Conservation (phyloP, 1,284 basidiomycete genomes). For the Moesziomyces parantarcticus region DNA sequence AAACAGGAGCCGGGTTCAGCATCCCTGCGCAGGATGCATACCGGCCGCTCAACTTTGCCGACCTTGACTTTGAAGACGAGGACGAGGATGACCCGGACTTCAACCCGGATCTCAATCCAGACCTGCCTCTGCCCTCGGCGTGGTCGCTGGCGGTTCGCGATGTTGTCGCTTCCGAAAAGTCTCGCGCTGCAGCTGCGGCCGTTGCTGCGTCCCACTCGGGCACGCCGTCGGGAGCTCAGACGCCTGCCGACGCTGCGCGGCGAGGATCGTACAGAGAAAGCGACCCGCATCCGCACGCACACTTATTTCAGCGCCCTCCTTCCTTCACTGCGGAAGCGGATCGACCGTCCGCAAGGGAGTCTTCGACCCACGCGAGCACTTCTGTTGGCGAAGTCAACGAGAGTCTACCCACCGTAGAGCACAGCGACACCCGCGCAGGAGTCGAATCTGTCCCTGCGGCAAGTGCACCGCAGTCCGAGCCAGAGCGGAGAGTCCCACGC, state of each 20-base stretch:
- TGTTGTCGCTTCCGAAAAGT: conserved; percentile 45
- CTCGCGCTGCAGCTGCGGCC: conserved; percentile 36
- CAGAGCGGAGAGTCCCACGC: conserved; percentile 14
- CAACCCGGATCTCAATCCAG: conserved; percentile 47
- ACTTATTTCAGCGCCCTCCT: conserved; percentile 1
- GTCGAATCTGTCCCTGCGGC: background rate
- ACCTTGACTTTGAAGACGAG: conserved; percentile 57
- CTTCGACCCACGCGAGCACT: background rate
- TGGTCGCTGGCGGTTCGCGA: conserved; percentile 58
- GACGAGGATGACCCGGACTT: conserved; percentile 59
- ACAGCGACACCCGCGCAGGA: background rate
- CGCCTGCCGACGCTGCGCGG: conserved; percentile 15
- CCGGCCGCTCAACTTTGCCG: conserved; percentile 42
- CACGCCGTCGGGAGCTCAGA: conserved; percentile 39
- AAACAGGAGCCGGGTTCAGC: background rate
- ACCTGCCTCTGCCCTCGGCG: conserved; percentile 49
- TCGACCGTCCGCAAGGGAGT: conserved; percentile 6
- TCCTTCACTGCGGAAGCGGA: conserved; percentile 1
- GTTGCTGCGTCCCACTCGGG: conserved; percentile 29
- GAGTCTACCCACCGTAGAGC: too few relatives aligned
- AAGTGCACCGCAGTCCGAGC: background rate
- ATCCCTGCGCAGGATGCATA: conserved; percentile 2
- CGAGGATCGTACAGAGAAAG: background rate
- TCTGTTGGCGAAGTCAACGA: background rate
- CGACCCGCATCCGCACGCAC: background rate